These are phyloP conservation scores for Austroboletus rostrupii DNA, from an alignment of 1,284 basidiomycete species.

Conservation along the genomic window DNA sequence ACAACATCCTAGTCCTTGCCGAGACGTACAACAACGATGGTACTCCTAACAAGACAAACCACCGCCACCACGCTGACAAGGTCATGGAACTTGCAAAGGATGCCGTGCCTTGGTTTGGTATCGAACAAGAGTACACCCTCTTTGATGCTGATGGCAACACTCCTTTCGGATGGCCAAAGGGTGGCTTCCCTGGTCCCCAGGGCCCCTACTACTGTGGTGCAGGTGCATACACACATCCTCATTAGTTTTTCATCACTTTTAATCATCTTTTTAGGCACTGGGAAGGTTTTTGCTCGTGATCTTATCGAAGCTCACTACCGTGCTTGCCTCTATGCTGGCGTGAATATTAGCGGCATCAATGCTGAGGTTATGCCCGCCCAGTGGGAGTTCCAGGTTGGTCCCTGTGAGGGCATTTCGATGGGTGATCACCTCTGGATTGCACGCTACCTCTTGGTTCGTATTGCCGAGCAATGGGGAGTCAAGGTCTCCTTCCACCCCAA, in stretches of 20 bases:
- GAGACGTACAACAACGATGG: constrained; percentile 99
- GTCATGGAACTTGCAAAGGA: constrained; percentile 88
- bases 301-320: constrained; percentile 99
- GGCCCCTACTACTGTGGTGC: constrained; percentile 99
- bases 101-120: constrained; percentile 92
- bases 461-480: constrained; percentile 97
- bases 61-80: constrained; percentile 88
- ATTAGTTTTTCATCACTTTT: constrained; percentile 9
- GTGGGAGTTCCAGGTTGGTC: constrained; percentile 99
- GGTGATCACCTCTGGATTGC: constrained; percentile 99
- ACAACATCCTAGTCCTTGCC: constrained; percentile 96
- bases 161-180: constrained; percentile 96
- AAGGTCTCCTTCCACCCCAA: constrained; percentile 99
- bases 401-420: constrained; percentile 96
- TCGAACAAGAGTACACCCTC: constrained; percentile 99
- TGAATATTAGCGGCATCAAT: constrained; percentile 99
- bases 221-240: constrained; percentile 47
- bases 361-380: constrained; percentile 99
- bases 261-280: constrained; percentile 58
- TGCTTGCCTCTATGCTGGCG: constrained; percentile 91
- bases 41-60: constrained; percentile 97
- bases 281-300: constrained; percentile 98
- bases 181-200: constrained; percentile 99
- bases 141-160: constrained; percentile 87
- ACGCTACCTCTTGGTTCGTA: constrained; percentile 87